Base-by-base conservation (phyloP, 306 rosid genomes). In the Prunus mume region DNA sequence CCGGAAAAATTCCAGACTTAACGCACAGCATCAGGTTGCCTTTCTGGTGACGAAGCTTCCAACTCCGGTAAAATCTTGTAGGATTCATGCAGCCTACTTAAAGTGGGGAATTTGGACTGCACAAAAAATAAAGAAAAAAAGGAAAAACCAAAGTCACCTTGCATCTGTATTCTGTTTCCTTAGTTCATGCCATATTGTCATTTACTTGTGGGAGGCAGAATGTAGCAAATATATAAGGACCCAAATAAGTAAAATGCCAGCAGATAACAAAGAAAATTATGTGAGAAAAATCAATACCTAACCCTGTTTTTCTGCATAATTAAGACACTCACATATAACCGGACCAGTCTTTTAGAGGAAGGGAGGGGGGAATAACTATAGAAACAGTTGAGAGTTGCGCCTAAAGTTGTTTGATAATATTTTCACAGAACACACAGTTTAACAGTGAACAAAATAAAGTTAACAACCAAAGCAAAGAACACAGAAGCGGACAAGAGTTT, bases 91-190 rank as follows among this genome's bases (percentile, higher is more conserved):
- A 84, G 62, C 69, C 84, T 79, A 34, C 75, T 78, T 66, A 87
- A 76, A n/a, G 69, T 43, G 4, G 86, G 90, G 67, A 65, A 87
- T 63, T 82, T 84, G 72, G 78, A 79, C 90, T 84, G 86, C 81
- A 83, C 57, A 78, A 69, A 49, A 68, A 68, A 57, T 34, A 6
- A 10, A 30, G 61, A 9, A 58, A 45, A 20, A 12, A 13, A 2
- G 1, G 52, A 47, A 11, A 47, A 10, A 10, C 52, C 52, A 10
- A 12, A 3, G 15, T 11, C 52, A 47, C 17, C 52, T 47, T 4
- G 18, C 28, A 4, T 66, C 51, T 41, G 51, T 38, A 17, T 65
- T 38, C 56, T 65, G 41, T 34, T 34, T 34, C 41, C 41, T 34
- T 38, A 38, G 43, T 38, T 38, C 9, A 38, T 38, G 43, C 43